Conservation (phyloP, 1,139 yeast species). For the Pichia sp. region DNA sequence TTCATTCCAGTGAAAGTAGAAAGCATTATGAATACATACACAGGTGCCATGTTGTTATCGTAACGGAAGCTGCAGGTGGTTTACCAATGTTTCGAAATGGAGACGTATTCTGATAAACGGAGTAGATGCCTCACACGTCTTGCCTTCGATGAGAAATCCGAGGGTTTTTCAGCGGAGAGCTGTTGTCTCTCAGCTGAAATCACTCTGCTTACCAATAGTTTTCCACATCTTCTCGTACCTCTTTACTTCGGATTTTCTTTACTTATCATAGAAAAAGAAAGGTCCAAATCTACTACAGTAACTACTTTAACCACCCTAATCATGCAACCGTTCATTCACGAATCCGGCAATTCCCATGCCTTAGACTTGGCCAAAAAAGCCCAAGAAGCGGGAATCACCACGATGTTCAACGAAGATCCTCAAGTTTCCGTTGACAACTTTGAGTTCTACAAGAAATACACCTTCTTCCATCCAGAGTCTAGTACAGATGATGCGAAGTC, state of each 20-base stretch:
- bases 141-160: conserved; percentile 4
- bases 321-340: conserved; percentile 19
- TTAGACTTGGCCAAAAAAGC: conserved; percentile 17
- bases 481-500: conserved; percentile 13
- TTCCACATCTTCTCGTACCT: not conserved
- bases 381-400: conserved; percentile 15
- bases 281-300: not conserved
- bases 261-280: not conserved
- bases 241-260: not conserved
- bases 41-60: conserved; percentile 26
- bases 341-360: conserved; percentile 17
- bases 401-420: conserved; percentile 20
- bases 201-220: not conserved
- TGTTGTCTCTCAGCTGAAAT: not conserved
- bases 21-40: conserved; percentile 20
- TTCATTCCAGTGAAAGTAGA: too few relatives aligned
- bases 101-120: not conserved
- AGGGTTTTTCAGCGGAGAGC: conserved; percentile 9
- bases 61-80: too few relatives aligned
- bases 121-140: not conserved
- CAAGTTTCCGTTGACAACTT: conserved; percentile 17
- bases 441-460: conserved; percentile 13
- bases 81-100: too few relatives aligned
- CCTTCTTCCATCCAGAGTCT: conserved; percentile 17
- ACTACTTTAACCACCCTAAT: too few relatives aligned